phyloP scores from a whole-genome alignment of 345 rosid genomes.

The Salix dunnii region DNA sequence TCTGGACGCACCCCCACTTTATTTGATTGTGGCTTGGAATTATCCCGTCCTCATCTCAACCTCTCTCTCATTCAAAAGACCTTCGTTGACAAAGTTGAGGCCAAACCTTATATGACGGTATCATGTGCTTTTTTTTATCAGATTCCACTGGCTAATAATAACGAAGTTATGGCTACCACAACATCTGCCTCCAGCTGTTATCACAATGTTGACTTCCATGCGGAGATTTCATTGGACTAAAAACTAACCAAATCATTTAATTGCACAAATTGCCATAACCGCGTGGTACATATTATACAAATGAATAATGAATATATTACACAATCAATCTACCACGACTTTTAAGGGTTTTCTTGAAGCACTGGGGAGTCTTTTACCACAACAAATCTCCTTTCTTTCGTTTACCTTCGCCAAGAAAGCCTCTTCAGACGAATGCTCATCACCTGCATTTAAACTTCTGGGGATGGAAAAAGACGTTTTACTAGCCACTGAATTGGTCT shows the following conservation, averaged over 20 bases:
- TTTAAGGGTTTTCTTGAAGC: not conserved
- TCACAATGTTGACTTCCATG: not conserved
- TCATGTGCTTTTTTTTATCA: no score
- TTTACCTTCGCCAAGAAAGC: not conserved
- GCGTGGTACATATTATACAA: constrained; percentile 10
- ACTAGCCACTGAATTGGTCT: constrained; percentile 77
- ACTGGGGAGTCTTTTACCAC: constrained; percentile 7
- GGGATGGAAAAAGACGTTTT: constrained; percentile 59
- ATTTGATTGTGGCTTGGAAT: no score
- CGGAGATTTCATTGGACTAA: not conserved
- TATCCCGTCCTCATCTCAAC: no score
- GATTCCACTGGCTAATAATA: no score
- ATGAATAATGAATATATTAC: constrained; percentile 10
- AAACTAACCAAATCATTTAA: constrained; percentile 12
- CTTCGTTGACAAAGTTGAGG: no score
- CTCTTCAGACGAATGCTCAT: not conserved
- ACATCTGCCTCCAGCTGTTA: no score
- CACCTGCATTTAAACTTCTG: constrained; percentile 40
- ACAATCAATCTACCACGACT: constrained; percentile 18
- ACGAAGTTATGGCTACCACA: no score
- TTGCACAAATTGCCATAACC: constrained; percentile 2
- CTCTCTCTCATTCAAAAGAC: no score
- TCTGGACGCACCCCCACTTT: no score
- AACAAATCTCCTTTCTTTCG: not conserved
- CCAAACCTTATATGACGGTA: no score